These are phyloP conservation scores for Colletotrichum spaethianum DNA, from an alignment of 2,329 filamentous ascomycete genomes.

Conservation along the genomic window DNA sequence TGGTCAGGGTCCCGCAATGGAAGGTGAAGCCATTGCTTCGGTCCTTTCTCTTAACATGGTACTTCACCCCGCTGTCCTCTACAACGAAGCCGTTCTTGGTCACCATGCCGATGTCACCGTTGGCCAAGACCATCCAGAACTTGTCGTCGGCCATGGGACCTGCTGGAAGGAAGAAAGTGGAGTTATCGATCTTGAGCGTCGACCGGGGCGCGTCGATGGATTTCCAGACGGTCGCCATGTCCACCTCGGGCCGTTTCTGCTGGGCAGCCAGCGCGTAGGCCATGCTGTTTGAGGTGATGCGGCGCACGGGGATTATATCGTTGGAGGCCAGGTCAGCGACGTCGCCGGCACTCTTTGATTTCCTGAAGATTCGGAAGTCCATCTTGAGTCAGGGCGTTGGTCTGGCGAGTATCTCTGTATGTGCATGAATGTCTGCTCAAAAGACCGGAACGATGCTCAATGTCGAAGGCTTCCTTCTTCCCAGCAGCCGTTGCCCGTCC, in stretches of 20 bases:
- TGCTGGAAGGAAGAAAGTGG: constrained; percentile 23
- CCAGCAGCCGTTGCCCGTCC: neutral
- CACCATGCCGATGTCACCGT: constrained; percentile 1
- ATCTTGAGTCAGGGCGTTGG: neutral
- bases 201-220: constrained; percentile 14
- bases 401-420: neutral
- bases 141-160: constrained; percentile 9
- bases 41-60: neutral
- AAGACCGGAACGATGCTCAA: neutral
- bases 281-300: neutral
- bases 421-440: neutral
- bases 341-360: neutral
- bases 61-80: neutral
- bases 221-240: neutral
- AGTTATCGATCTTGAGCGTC: constrained; percentile 19
- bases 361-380: constrained; percentile 6
- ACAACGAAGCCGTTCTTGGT: neutral
- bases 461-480: neutral
- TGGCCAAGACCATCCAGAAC: constrained; percentile 15
- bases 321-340: neutral
- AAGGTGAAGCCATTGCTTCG: neutral
- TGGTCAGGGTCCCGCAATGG: neutral
- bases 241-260: neutral
- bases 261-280: neutral
- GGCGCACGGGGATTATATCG: neutral